Conservation (phyloP, 306 rosid genomes). For the Pterocarpus santalinus region DNA sequence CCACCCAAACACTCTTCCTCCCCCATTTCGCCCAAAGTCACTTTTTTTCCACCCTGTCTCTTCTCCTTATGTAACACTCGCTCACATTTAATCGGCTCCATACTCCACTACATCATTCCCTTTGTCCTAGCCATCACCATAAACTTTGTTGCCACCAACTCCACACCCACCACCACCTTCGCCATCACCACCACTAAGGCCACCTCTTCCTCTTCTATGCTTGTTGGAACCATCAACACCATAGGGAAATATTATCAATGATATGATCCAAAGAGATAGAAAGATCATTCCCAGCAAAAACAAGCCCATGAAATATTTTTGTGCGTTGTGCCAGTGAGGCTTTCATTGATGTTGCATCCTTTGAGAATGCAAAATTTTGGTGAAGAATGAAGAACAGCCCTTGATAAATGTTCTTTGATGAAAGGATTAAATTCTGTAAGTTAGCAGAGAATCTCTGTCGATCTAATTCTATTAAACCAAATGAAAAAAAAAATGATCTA, state of each 20-base stretch:
- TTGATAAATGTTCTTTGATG: background rate
- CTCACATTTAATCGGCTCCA: no score
- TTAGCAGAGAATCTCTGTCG: background rate
- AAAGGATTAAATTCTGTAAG: background rate
- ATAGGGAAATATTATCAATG: constrained; percentile 55
- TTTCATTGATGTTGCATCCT: constrained; percentile 30
- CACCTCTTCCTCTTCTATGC: background rate
- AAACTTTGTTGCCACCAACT: background rate
- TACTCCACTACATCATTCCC: no score
- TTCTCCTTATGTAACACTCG: no score
- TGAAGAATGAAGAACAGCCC: constrained; percentile 12
- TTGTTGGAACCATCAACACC: constrained; percentile 16
- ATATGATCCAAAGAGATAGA: constrained; percentile 49
- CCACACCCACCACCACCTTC: background rate
- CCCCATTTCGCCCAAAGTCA: no score
- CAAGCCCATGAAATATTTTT: background rate
- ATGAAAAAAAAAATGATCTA: background rate
- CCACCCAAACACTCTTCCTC: no score
- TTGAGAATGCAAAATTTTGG: constrained; percentile 48
- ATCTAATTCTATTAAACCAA: background rate
- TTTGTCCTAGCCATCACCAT: no score
- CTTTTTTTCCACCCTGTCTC: no score
- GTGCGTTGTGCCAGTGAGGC: constrained; percentile 9
- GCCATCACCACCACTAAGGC: constrained; percentile 38
- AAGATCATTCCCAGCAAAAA: constrained; percentile 41